These are phyloP conservation scores for Kwoniella pini DNA, from an alignment of 768 basidiomycete species.

Conservation along the genomic window DNA sequence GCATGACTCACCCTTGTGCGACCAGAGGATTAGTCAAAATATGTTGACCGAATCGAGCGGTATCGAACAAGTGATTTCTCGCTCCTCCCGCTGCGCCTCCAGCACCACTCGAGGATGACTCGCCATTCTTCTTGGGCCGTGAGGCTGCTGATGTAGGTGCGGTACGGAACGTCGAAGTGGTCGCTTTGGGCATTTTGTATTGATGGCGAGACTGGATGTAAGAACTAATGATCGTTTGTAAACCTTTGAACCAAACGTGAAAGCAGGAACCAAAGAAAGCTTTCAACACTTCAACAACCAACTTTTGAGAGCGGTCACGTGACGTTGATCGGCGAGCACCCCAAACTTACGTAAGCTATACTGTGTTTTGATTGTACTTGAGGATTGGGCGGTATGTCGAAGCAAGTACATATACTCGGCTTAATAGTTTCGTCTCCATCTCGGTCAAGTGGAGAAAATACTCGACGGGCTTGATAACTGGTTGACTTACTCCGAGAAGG, in stretches of 20 bases:
- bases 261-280: not conserved
- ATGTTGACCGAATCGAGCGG: conserved; percentile 93
- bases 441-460: no score
- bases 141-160: conserved; percentile 34
- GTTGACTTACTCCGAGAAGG: no score
- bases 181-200: conserved; percentile 47
- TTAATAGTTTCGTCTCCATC: no score
- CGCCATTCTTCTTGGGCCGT: conserved; percentile 46
- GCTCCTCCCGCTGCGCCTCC: conserved; percentile 31
- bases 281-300: no score
- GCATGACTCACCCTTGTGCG: conserved; percentile 71
- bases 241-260: not conserved
- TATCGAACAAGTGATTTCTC: conserved; percentile 63
- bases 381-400: no score
- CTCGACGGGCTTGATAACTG: no score
- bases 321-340: no score
- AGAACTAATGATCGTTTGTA: not conserved
- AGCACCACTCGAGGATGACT: conserved; percentile 19
- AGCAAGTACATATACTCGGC: no score
- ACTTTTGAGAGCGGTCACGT: no score
- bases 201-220: not conserved
- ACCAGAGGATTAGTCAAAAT: conserved; percentile 92
- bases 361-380: no score
- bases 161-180: conserved; percentile 41
- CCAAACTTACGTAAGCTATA: no score